phyloP scores from a whole-genome alignment of 768 basidiomycete species.

The Lactarius evosmus region DNA sequence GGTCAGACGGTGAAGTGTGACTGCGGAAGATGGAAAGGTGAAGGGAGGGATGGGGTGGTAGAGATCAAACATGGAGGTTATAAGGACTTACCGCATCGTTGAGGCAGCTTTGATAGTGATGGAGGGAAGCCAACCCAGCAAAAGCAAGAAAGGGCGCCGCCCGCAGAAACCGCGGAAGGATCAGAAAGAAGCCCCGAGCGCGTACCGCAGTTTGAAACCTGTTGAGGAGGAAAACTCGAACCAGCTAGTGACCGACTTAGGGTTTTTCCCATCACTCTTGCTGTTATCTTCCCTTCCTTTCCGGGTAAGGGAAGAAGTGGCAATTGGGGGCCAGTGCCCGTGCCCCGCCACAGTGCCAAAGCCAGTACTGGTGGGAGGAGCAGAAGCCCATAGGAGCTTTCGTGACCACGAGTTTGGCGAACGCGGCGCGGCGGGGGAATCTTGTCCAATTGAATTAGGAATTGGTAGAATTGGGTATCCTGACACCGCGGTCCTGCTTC shows the following conservation, averaged over 20 bases:
- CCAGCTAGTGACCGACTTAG: neutral
- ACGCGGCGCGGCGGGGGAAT: neutral
- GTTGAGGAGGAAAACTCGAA: conserved; percentile 2
- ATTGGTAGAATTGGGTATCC: conserved; percentile 14
- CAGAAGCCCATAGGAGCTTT: neutral
- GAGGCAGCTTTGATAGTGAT: conserved; percentile 25
- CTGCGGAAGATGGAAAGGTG: conserved; percentile 18
- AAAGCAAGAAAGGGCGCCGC: conserved; percentile 21
- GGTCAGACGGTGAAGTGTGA: conserved; percentile 17
- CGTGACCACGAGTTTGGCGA: neutral
- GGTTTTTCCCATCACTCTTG: neutral
- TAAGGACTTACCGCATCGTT: conserved; percentile 29
- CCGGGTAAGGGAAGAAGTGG: neutral
- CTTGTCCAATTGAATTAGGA: conserved; percentile 8
- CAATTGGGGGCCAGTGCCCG: neutral
- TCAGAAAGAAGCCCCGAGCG: conserved; percentile 25
- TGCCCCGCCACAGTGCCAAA: neutral
- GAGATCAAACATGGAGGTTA: conserved; percentile 19
- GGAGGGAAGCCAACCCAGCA: conserved; percentile 26
- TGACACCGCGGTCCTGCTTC: conserved; percentile 24
- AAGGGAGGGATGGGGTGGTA: conserved; percentile 13
- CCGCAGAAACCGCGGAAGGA: conserved; percentile 27
- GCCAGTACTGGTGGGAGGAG: neutral
- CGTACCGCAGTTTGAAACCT: conserved; percentile 24
- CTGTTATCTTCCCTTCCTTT: neutral